A percentile compares a stretch with the other conserved stretches of the same genome.
Conservation (phyloP, 73 alveolate species). For the Uronychia setigera region DNA sequence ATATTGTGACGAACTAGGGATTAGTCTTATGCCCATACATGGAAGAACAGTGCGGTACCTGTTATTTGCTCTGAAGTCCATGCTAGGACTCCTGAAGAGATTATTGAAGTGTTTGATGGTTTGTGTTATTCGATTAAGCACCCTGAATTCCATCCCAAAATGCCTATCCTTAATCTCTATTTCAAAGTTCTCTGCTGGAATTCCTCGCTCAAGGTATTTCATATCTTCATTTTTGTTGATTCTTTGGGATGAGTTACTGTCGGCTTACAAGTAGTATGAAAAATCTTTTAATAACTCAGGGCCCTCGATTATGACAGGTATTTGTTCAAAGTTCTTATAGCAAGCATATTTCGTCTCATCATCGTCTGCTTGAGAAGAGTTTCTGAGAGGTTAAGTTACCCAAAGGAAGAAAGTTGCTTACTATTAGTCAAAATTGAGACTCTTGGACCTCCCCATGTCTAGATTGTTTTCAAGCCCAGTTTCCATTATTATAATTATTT, state of each 20-base stretch:
- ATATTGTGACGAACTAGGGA: not conserved
- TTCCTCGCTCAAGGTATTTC: constrained; percentile 53
- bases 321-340: constrained; percentile 19
- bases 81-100: constrained; percentile 23
- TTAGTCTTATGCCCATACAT: constrained; percentile 16
- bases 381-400: too few relatives aligned
- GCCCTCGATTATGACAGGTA: constrained; percentile 56
- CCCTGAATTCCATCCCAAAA: constrained; percentile 59
- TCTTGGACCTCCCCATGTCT: too few relatives aligned
- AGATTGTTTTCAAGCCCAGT: too few relatives aligned
- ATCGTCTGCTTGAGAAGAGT: too few relatives aligned
- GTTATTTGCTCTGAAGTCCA: constrained; percentile 51
- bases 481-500: too few relatives aligned
- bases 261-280: constrained; percentile 37
- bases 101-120: constrained; percentile 44
- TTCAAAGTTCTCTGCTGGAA: constrained; percentile 38
- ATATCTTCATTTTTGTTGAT: constrained; percentile 52
- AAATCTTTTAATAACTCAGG: constrained; percentile 54
- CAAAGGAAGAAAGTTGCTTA: too few relatives aligned
- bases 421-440: too few relatives aligned
- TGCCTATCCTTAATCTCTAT: constrained; percentile 24
- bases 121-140: constrained; percentile 34
- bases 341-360: too few relatives aligned
- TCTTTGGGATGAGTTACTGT: not conserved
- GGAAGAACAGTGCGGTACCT: constrained; percentile 43